A percentile compares a stretch with the other conserved stretches of the same genome.
phyloP scores from a whole-genome alignment of 306 rosid genomes.

The Senna siamea region DNA sequence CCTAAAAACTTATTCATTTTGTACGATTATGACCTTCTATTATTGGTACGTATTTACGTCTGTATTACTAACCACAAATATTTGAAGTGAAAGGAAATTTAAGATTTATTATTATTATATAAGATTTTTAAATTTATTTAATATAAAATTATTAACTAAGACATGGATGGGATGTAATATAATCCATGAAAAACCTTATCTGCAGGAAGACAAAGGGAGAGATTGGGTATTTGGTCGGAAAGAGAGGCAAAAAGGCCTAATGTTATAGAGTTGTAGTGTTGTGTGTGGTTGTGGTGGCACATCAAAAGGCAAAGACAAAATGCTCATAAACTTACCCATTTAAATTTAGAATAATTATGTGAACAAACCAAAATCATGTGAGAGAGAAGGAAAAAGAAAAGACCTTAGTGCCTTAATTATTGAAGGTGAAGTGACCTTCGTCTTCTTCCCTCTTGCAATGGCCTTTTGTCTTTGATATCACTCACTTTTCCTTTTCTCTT shows the following conservation, averaged over 20 bases:
- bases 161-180: conserved; percentile 11
- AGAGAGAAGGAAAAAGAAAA: conserved; percentile 1
- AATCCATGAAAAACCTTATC: conserved; percentile 48
- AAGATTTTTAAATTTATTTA: too few species aligned
- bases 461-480: conserved; percentile 22
- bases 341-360: conserved; percentile 11
- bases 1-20: too few species aligned
- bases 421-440: conserved; percentile 54
- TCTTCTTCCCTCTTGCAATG: conserved; percentile 36
- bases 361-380: conserved; percentile 24
- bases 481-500: conserved; percentile 20
- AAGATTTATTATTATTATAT: too few species aligned
- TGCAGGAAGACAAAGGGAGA: conserved; percentile 41
- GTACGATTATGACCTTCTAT: too few species aligned
- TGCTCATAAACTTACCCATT: conserved; percentile 31
- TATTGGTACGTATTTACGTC: too few species aligned
- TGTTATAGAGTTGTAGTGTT: conserved; percentile 39
- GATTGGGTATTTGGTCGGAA: conserved; percentile 50
- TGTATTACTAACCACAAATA: too few species aligned
- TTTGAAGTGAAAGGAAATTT: too few species aligned
- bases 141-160: neutral
- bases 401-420: conserved; percentile 41
- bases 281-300: conserved; percentile 46
- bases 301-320: conserved; percentile 47
- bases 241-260: conserved; percentile 38